phyloP scores from a whole-genome alignment of 2,329 filamentous ascomycete species.

The Triangularia verruculosa region DNA sequence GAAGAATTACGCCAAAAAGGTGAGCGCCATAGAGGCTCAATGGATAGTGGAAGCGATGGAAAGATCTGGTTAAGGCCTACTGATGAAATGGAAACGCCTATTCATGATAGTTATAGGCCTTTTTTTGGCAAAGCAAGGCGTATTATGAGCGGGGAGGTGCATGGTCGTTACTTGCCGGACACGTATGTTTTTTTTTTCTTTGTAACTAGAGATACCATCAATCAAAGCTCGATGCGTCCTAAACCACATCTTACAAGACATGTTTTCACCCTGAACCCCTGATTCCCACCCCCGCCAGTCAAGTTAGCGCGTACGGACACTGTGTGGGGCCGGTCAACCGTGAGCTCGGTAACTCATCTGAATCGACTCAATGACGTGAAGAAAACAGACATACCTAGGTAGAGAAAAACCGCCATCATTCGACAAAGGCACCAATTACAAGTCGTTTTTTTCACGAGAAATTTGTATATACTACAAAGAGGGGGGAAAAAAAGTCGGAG shows the following conservation, averaged over 20 bases:
- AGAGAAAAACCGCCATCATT: no score
- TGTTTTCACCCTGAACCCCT: not conserved
- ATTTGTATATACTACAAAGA: no score
- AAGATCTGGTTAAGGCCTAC: not conserved
- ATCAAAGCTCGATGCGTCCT: not conserved
- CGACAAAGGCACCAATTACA: no score
- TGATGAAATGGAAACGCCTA: no score
- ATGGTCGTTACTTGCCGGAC: no score
- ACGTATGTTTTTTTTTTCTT: no score
- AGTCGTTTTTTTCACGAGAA: no score
- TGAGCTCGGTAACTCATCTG: no score
- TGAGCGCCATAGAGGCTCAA: conserved; percentile 57
- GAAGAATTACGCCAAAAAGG: conserved; percentile 65
- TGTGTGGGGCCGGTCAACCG: not conserved
- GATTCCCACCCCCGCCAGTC: not conserved
- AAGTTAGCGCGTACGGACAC: not conserved
- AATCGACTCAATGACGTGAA: no score
- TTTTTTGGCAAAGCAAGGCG: not conserved
- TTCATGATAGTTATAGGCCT: no score
- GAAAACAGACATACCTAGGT: no score
- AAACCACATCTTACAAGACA: not conserved
- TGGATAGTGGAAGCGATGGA: conserved; percentile 56
- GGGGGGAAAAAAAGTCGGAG: no score
- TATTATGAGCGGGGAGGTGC: not conserved
- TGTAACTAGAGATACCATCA: not conserved